phyloP scores from a whole-genome alignment of 192 early-diverging fungal genomes.

The Rhizophagus prolifer region DNA sequence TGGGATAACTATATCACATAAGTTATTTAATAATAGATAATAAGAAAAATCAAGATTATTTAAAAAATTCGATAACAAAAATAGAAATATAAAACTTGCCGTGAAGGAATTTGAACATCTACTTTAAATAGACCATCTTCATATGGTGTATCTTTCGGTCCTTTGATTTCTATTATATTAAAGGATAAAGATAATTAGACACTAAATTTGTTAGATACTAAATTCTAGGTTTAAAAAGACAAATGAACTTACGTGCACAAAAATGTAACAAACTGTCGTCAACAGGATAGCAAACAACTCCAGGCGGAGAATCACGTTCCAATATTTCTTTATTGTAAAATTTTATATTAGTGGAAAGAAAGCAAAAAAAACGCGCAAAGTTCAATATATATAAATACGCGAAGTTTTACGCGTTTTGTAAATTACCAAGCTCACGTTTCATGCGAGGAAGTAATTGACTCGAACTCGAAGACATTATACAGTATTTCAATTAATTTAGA shows the following conservation, averaged over 20 bases:
- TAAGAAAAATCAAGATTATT: too few species aligned
- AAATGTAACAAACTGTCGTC: slow-evolving; percentile 58
- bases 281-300: slow-evolving; percentile 62
- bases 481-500: background rate
- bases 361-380: background rate
- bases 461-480: background rate
- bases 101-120: slow-evolving; percentile 57
- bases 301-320: slow-evolving; percentile 46
- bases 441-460: slow-evolving; percentile 20
- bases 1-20: slow-evolving; percentile 53
- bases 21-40: background rate
- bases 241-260: slow-evolving; percentile 49
- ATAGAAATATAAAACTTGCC: slow-evolving; percentile 26
- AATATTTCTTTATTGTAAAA: slow-evolving; percentile 8
- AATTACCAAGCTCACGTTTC: slow-evolving; percentile 26
- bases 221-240: too few species aligned
- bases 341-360: too few species aligned
- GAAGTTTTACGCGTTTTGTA: background rate
- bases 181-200: background rate
- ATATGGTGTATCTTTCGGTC: slow-evolving; percentile 69
- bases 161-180: slow-evolving; percentile 45
- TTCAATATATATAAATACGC: background rate
- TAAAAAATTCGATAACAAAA: too few species aligned
- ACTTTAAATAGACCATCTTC: slow-evolving; percentile 61
- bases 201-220: background rate